These are phyloP conservation scores for Candida tropicalis DNA, from an alignment of 1,139 yeast species.

Conservation along the genomic window DNA sequence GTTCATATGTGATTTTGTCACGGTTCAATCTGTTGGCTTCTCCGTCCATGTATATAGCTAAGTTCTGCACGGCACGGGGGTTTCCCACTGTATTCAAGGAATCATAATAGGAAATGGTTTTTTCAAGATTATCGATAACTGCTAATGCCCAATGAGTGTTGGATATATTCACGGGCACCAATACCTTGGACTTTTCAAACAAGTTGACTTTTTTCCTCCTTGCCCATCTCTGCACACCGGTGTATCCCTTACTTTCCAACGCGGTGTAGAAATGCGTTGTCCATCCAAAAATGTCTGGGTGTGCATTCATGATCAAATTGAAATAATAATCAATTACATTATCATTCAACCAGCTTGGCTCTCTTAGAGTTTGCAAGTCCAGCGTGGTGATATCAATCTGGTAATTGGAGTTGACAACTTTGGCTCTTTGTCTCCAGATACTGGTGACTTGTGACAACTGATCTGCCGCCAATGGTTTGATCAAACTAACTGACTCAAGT, in stretches of 20 bases:
- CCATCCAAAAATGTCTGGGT: slow-evolving; percentile 63
- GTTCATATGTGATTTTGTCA: slow-evolving; percentile 37
- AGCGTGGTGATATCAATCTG: slow-evolving; percentile 61
- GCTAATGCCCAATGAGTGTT: slow-evolving; percentile 95
- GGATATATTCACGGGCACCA: slow-evolving; percentile 82
- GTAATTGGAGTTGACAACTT: slow-evolving; percentile 30
- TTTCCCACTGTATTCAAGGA: slow-evolving; percentile 59
- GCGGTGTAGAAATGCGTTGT: slow-evolving; percentile 87
- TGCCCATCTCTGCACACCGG: slow-evolving; percentile 88
- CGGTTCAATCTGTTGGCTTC: slow-evolving; percentile 52
- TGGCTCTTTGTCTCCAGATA: slow-evolving; percentile 25
- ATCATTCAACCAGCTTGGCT: slow-evolving; percentile 87
- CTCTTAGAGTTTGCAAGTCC: slow-evolving; percentile 73
- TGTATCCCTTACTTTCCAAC: slow-evolving; percentile 70
- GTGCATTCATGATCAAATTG: slow-evolving; percentile 49
- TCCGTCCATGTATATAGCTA: slow-evolving; percentile 62
- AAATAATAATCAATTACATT: slow-evolving; percentile 84
- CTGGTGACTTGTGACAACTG: slow-evolving; percentile 25
- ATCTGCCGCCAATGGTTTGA: slow-evolving; percentile 19
- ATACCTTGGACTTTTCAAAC: slow-evolving; percentile 60
- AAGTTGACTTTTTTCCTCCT: slow-evolving; percentile 77
- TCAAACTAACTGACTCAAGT: slow-evolving; percentile 12
- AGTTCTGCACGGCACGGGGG: slow-evolving; percentile 51
- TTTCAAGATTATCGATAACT: slow-evolving; percentile 63
- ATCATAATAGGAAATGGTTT: slow-evolving; percentile 72